These are phyloP conservation scores for Cladobotryum mycophilum DNA, from an alignment of 2,329 filamentous ascomycete genomes.

Conservation along the genomic window DNA sequence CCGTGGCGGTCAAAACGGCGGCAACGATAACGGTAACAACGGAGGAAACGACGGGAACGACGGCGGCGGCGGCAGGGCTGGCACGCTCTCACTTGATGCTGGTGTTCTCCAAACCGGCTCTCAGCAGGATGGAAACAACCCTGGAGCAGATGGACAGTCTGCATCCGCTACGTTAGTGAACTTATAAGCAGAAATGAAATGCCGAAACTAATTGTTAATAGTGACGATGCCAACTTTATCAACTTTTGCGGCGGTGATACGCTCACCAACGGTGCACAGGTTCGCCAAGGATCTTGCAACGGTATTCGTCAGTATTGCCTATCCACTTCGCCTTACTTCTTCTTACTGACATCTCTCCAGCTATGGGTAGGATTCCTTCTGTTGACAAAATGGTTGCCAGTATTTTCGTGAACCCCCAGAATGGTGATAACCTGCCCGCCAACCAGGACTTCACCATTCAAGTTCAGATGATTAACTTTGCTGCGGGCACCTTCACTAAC, in stretches of 20 bases:
- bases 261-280: slow-evolving; percentile 56
- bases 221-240: slow-evolving; percentile 56
- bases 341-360: slow-evolving; percentile 22
- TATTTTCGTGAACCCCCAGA: slow-evolving; percentile 47
- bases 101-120: slow-evolving; percentile 46
- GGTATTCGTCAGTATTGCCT: slow-evolving; percentile 46
- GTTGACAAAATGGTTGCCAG: slow-evolving; percentile 51
- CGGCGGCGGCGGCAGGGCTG: slow-evolving; percentile 19
- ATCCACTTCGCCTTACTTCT: background rate
- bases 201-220: slow-evolving; percentile 32
- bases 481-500: slow-evolving; percentile 56
- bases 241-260: slow-evolving; percentile 52
- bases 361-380: slow-evolving; percentile 56
- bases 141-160: slow-evolving; percentile 40
- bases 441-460: slow-evolving; percentile 47
- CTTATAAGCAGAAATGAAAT: slow-evolving; percentile 40
- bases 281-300: slow-evolving; percentile 56
- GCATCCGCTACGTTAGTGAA: slow-evolving; percentile 46
- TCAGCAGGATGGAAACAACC: slow-evolving; percentile 40
- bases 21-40: slow-evolving; percentile 21
- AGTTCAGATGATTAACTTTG: slow-evolving; percentile 48
- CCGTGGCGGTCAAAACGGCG: slow-evolving; percentile 18
- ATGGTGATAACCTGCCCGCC: slow-evolving; percentile 40
- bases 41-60: slow-evolving; percentile 15
- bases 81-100: slow-evolving; percentile 32